phyloP scores from a whole-genome alignment of 2,329 filamentous ascomycete genomes.

The Clathrospora elynae region DNA sequence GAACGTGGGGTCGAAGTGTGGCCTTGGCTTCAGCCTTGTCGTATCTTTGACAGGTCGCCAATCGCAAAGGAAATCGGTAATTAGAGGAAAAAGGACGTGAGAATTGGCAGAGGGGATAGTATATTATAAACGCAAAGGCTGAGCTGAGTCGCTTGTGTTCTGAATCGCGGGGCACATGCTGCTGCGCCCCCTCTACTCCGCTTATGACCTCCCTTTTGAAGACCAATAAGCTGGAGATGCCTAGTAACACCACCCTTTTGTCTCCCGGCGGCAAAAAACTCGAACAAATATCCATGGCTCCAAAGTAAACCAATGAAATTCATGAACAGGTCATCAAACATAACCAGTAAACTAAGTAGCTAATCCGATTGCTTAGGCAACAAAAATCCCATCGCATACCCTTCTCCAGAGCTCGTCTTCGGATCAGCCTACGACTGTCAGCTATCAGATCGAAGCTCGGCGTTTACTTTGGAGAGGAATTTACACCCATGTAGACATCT shows the following conservation, averaged over 20 bases:
- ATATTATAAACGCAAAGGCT: conserved; percentile 2
- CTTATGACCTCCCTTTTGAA: conserved; percentile 7
- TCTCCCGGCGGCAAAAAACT: conserved; percentile 1
- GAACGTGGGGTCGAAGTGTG: conserved; percentile 1
- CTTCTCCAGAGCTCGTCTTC: conserved; percentile 31
- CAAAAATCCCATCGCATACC: conserved; percentile 39
- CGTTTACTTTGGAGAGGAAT: conserved; percentile 17
- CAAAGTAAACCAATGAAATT: background rate
- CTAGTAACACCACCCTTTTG: conserved; percentile 3
- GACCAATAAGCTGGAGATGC: conserved; percentile 8
- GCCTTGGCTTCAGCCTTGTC: conserved; percentile 9
- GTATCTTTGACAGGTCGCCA: background rate
- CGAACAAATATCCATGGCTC: background rate
- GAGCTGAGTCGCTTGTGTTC: conserved; percentile 12
- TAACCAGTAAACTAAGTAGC: background rate
- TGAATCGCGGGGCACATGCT: conserved; percentile 14
- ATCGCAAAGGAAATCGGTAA: background rate
- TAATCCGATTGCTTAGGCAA: conserved; percentile 29
- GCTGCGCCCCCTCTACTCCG: conserved; percentile 21
- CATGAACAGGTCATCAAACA: conserved; percentile 3
- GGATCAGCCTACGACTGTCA: conserved; percentile 32
- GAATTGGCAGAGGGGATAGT: background rate
- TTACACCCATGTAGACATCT: conserved; percentile 50
- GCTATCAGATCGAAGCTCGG: conserved; percentile 1
- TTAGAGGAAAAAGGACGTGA: background rate